phyloP scores from a whole-genome alignment of 2,329 filamentous ascomycete genomes.

The Hymenoscyphus scutula region DNA sequence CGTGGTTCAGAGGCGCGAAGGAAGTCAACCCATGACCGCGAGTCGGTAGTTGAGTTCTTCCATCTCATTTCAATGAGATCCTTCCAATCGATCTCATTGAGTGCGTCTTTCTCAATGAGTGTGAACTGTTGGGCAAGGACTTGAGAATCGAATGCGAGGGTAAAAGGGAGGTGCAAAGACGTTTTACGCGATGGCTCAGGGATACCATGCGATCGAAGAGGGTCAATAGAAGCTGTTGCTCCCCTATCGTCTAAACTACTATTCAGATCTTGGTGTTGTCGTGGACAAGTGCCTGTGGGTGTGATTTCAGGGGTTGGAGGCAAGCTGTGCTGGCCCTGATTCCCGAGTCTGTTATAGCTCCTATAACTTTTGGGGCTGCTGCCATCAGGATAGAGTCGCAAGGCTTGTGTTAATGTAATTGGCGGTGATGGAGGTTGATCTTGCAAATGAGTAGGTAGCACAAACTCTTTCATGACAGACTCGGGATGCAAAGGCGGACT shows the following conservation, averaged over 20 bases:
- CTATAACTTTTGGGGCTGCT: conserved; percentile 38
- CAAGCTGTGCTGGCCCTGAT: conserved; percentile 20
- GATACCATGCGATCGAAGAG: conserved; percentile 28
- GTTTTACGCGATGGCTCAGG: conserved; percentile 33
- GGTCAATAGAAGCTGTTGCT: conserved; percentile 25
- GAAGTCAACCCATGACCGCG: conserved; percentile 80
- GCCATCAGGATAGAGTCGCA: conserved; percentile 43
- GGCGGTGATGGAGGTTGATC: conserved; percentile 44
- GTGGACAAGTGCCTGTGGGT: conserved; percentile 22
- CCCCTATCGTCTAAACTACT: conserved; percentile 17
- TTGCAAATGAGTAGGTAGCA: conserved; percentile 29
- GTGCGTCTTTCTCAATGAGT: conserved; percentile 79
- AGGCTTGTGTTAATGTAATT: conserved; percentile 48
- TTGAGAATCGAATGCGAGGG: conserved; percentile 77
- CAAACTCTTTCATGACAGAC: conserved; percentile 28
- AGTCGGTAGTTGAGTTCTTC: conserved; percentile 67
- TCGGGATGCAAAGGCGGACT: conserved; percentile 35
- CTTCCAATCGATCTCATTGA: conserved; percentile 86
- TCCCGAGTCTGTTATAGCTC: conserved; percentile 31
- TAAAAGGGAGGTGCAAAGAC: conserved; percentile 67
- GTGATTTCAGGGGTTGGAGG: conserved; percentile 36
- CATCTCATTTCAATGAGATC: conserved; percentile 81
- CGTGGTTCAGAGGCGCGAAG: conserved; percentile 68
- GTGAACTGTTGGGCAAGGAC: conserved; percentile 80
- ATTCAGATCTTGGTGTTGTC: neutral